A percentile compares a stretch with the other conserved stretches of the same genome.
These are phyloP conservation scores for Leucoagaricus sp. DNA, from an alignment of 1,284 basidiomycete genomes.

Conservation along the genomic window DNA sequence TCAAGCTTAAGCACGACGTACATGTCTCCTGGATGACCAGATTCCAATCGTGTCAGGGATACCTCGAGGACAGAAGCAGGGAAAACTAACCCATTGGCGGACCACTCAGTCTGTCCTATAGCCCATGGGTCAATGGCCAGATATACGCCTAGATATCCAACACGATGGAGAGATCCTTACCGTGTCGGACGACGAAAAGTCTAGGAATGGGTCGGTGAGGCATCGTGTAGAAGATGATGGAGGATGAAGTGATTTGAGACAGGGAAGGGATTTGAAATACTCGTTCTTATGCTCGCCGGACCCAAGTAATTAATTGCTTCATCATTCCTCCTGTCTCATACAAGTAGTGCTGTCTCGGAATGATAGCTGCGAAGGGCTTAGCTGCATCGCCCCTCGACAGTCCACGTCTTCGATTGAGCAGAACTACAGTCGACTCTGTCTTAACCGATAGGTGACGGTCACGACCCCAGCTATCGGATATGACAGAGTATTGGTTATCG, in stretches of 20 bases:
- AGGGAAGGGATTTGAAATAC: neutral
- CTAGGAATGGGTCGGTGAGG: slow-evolving; percentile 62
- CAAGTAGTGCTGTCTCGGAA: neutral
- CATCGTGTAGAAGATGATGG: slow-evolving; percentile 28
- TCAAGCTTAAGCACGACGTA: slow-evolving; percentile 33
- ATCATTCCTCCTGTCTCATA: neutral
- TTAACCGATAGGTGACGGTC: no score
- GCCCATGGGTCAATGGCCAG: neutral
- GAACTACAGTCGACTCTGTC: no score
- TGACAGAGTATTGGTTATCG: no score
- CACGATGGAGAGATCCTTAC: slow-evolving; percentile 33
- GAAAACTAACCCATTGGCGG: slow-evolving; percentile 70
- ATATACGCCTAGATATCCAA: slow-evolving; percentile 2
- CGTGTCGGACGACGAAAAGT: slow-evolving; percentile 78
- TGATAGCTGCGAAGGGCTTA: neutral
- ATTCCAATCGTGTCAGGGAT: neutral
- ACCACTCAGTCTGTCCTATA: slow-evolving; percentile 92
- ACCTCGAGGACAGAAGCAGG: slow-evolving; percentile 10
- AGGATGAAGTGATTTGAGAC: neutral
- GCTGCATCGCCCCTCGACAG: neutral
- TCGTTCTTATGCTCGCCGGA: neutral
- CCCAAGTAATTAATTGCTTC: slow-evolving; percentile 8
- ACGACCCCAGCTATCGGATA: no score
- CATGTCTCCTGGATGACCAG: slow-evolving; percentile 62
- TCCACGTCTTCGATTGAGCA: neutral